These are phyloP conservation scores for Nicotiana noctiflora DNA, from an alignment of 257 asterid species.

Conservation along the genomic window DNA sequence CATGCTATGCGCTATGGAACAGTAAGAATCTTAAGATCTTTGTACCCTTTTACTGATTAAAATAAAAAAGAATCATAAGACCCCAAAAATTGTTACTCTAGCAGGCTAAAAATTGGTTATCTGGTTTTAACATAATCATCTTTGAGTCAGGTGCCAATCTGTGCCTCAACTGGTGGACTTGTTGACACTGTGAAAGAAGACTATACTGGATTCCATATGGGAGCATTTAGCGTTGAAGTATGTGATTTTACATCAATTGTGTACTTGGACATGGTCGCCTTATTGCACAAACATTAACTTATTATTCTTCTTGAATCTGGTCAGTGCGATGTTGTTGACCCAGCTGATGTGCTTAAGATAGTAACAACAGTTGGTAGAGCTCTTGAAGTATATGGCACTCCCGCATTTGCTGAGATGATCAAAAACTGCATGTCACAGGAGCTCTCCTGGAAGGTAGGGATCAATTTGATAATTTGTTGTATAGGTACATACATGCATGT, in stretches of 20 bases:
- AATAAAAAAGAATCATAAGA: not conserved
- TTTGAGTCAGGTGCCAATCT: slow-evolving; percentile 55
- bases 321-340: slow-evolving; percentile 71
- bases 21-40: slow-evolving; percentile 32
- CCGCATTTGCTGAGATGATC: slow-evolving; percentile 60
- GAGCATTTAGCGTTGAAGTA: slow-evolving; percentile 79
- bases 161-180: slow-evolving; percentile 96
- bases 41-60: not conserved
- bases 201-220: slow-evolving; percentile 95
- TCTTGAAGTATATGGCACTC: slow-evolving; percentile 47
- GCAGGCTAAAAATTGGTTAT: not conserved
- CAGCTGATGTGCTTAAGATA: slow-evolving; percentile 65
- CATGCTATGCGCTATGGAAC: slow-evolving; percentile 99
- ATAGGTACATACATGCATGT: not conserved
- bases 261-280: not conserved
- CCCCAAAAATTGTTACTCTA: not conserved
- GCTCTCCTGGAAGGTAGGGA: slow-evolving; percentile 89
- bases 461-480: not conserved
- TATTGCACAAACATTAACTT: not conserved
- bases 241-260: not conserved
- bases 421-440: slow-evolving; percentile 83
- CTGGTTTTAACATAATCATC: not conserved
- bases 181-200: slow-evolving; percentile 93
- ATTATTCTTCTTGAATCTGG: slow-evolving; percentile 7
- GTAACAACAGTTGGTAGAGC: slow-evolving; percentile 57